Percentiles rank a stretch among this genome's conserved stretches.
Conservation (phyloP, 1,284 basidiomycete genomes). For the Nidula niveotomentosa region DNA sequence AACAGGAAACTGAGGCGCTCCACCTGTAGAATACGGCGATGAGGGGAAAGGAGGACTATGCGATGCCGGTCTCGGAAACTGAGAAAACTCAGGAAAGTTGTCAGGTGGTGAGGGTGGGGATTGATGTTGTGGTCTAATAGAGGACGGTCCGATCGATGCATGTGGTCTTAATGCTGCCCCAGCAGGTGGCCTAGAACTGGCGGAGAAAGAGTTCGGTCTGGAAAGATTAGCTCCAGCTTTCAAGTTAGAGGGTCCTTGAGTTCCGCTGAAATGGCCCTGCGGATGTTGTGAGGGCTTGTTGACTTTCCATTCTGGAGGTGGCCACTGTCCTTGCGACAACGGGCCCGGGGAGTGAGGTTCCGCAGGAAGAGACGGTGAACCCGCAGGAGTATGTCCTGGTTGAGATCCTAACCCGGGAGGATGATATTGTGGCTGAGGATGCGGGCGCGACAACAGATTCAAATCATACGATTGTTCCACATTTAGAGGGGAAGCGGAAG, state of each 20-base stretch:
- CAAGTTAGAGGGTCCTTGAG: constrained; percentile 1
- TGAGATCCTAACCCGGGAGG: background rate
- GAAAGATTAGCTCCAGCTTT: constrained; percentile 27
- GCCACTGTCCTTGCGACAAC: constrained; percentile 41
- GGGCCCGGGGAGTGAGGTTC: constrained; percentile 9
- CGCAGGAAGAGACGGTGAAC: background rate
- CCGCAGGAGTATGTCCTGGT: constrained; percentile 3
- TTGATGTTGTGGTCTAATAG: constrained; percentile 6
- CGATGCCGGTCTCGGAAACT: no score
- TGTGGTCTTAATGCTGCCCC: constrained; percentile 12
- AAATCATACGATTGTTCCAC: no score
- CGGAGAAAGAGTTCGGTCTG: constrained; percentile 26
- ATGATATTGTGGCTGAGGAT: no score
- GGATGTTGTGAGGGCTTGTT: constrained; percentile 13
- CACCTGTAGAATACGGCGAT: background rate
- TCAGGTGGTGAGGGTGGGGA: constrained; percentile 2
- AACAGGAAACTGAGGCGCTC: background rate
- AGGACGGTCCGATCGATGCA: constrained; percentile 6
- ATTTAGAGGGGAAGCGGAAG: no score
- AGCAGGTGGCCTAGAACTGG: constrained; percentile 12
- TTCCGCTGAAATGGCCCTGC: constrained; percentile 1
- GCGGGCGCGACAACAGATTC: no score
- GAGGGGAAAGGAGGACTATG: background rate
- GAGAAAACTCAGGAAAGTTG: no score
- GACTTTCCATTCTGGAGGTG: constrained; percentile 43